Evolutionary conservation across 345 rosid genomes (phyloP).

Genomic region (Mangifera indica): DNA sequence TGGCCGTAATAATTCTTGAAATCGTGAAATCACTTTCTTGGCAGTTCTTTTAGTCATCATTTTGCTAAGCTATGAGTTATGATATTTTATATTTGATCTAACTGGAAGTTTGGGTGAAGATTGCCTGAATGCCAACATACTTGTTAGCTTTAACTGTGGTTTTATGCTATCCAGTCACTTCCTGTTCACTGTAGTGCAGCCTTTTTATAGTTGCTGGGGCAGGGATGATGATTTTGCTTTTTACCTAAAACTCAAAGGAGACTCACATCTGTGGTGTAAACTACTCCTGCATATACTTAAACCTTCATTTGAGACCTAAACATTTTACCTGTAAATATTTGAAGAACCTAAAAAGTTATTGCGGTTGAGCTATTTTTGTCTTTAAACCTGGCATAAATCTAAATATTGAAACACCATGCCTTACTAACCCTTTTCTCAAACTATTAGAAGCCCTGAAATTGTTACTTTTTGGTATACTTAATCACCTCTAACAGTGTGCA

Average conservation of each 20-base stretch:
- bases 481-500: background rate
- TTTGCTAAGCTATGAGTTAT: background rate
- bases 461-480: background rate
- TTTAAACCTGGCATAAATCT: background rate
- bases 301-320: background rate
- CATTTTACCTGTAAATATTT: background rate
- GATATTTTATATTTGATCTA: background rate
- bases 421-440: background rate
- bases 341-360: background rate
- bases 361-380: background rate
- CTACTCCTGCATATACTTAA: background rate
- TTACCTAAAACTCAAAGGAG: background rate
- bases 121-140: background rate
- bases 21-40: background rate
- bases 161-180: background rate
- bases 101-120: background rate
- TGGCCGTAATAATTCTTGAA: background rate
- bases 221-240: background rate
- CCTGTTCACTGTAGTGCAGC: background rate
- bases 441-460: background rate
- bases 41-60: background rate
- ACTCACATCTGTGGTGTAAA: background rate
- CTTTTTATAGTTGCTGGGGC: background rate
- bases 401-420: background rate
- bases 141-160: background rate